Conservation (phyloP, 2,329 filamentous ascomycete genomes). For the Sodiomyces alkalinus region DNA sequence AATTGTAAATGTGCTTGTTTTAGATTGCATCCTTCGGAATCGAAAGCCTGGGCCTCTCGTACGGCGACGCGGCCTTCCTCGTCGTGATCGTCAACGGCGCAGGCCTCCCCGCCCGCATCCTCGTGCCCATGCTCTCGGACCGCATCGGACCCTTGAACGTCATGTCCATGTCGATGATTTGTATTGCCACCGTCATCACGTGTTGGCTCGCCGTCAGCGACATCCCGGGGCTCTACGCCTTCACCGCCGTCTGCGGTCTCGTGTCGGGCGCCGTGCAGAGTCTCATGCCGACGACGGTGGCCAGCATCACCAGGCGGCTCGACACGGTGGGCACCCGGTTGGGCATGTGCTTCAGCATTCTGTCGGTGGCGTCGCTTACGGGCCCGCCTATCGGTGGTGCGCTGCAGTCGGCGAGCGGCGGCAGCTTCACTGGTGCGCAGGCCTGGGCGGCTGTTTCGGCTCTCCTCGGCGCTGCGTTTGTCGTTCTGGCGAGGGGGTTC, state of each 20-base stretch:
- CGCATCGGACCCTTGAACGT: slow-evolving; percentile 20
- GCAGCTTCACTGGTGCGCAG: slow-evolving; percentile 14
- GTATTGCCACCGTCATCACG: slow-evolving; percentile 16
- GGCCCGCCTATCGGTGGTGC: slow-evolving; percentile 17
- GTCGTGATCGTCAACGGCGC: slow-evolving; percentile 24
- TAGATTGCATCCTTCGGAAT: slow-evolving; percentile 12
- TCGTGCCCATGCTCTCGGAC: slow-evolving; percentile 20
- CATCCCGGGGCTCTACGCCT: slow-evolving; percentile 24
- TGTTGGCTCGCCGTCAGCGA: slow-evolving; percentile 38
- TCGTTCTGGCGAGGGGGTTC: slow-evolving; percentile 6
- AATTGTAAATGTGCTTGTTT: too few relatives aligned
- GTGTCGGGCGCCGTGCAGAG: slow-evolving; percentile 19
- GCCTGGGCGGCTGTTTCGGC: slow-evolving; percentile 18
- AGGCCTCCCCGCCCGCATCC: slow-evolving; percentile 19
- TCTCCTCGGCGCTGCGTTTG: slow-evolving; percentile 11
- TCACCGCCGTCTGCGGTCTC: slow-evolving; percentile 28
- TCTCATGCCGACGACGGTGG: slow-evolving; percentile 20
- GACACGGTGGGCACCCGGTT: slow-evolving; percentile 24
- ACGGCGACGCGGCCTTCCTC: slow-evolving; percentile 17
- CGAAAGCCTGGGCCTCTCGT: slow-evolving; percentile 19
- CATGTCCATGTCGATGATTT: slow-evolving; percentile 13
- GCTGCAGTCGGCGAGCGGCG: slow-evolving; percentile 10
- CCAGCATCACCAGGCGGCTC: slow-evolving; percentile 21
- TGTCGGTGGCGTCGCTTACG: slow-evolving; percentile 15
- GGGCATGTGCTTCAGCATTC: slow-evolving; percentile 21